Evolutionary conservation across 495 filamentous ascomycete species (phyloP), one percentile per base, ranked within the genome.

Genomic region (Penicillium maclennaniae): DNA sequence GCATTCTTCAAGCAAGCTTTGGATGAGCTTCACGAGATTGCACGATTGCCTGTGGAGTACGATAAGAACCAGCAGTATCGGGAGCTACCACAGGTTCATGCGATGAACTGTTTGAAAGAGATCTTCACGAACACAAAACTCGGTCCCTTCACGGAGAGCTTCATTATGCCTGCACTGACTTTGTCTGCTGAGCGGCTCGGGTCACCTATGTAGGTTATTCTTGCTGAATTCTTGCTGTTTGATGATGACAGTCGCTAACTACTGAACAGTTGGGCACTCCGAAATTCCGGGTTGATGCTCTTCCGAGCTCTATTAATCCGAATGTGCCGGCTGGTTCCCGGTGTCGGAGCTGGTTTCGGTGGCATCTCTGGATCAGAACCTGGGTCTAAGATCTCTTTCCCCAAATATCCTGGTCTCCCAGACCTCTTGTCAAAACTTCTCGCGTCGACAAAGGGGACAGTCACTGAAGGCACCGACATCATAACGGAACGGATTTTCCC

Each of bases 281-380:
- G 91, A 1, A 98, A 98, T 60, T 95, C 89, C 49, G 90, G 92
- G 21, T 72, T 97, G 28, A 87, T 97, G 75, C 81, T 98, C 6
- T 84, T 97, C 61, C 82, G 91, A 42, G 87, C 88, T 53, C 67
- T 96, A 3, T 83, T 95, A 25, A 89, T 87, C 50, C 81, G 83
- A 20, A 76, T 97, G 47, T 77, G 71, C 36, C 70, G 68, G 15
- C 38, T 56, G 20, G 50, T 60, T 14, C 60, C 59, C 1, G 70
- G 72, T 19, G 51, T 64, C 16, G 59, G 60, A 10, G 58, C 69
- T 21, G 70, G 71, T 10, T 75, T 76, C 38, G 72, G 74, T 36
- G 74, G 74, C 6, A 51, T 40, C 15, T 77, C 74, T 12, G 72
- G 74, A 5, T 67, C 70, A 5, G 74, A 77, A 19, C 68, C 74